Evolutionary conservation across 805 yeast species (phyloP).

Genomic region (Cyberlindnera veronae): DNA sequence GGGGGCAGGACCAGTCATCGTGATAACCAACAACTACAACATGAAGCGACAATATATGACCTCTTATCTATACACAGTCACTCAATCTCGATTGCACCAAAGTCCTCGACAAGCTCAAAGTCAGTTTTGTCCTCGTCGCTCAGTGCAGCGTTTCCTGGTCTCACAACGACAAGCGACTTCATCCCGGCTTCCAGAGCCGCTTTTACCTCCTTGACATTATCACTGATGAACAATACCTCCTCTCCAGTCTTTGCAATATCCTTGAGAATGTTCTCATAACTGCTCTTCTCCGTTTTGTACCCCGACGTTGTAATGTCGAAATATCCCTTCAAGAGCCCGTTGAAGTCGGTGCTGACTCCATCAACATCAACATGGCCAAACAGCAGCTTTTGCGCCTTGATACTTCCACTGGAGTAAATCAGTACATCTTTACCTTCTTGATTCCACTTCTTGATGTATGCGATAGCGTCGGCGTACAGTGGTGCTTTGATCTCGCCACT

Average conservation of each 20-base stretch:
- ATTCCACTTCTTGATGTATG: conserved; percentile 45
- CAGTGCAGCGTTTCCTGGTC: conserved; percentile 72
- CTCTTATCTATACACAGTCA: background rate
- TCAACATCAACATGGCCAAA: conserved; percentile 57
- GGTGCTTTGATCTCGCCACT: conserved; percentile 78
- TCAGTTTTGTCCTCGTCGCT: conserved; percentile 31
- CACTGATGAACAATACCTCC: conserved; percentile 67
- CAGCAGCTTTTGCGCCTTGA: conserved; percentile 79
- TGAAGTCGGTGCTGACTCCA: conserved; percentile 46
- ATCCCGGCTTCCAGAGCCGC: conserved; percentile 73
- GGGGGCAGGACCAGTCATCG: too few relatives aligned
- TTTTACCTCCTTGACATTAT: conserved; percentile 69
- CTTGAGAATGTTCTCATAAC: conserved; percentile 55
- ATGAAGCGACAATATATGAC: too few relatives aligned
- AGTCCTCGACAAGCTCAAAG: conserved; percentile 29
- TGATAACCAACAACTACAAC: too few relatives aligned
- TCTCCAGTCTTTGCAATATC: conserved; percentile 33
- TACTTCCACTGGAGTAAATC: conserved; percentile 88
- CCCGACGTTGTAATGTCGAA: conserved; percentile 88
- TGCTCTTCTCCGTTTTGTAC: conserved; percentile 50
- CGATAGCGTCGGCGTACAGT: conserved; percentile 67
- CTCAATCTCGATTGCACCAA: conserved; percentile 24
- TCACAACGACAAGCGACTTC: conserved; percentile 51
- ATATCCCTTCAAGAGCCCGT: conserved; percentile 54
- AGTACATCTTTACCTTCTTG: conserved; percentile 37